Evolutionary conservation across 345 rosid genomes (phyloP), one percentile per base, ranked within the genome.

Genomic region (Fremontodendron californicum): DNA sequence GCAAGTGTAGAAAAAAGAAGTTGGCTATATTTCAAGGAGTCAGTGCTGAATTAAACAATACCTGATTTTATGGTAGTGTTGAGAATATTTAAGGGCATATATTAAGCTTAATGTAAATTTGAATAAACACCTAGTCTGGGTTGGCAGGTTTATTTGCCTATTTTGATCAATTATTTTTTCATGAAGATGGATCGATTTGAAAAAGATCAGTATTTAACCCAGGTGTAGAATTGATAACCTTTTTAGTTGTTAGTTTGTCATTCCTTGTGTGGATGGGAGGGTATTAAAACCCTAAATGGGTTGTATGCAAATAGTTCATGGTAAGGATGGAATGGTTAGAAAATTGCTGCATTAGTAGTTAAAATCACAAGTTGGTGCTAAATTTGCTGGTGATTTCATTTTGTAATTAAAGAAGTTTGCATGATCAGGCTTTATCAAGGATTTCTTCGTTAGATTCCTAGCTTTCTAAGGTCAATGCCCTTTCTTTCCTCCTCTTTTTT

Each of bases 231-330:
- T 72, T 52, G 9, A 16, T 72, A 48, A 31, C 25, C 63, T 13
- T 72, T 49, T 51, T 52, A n/a, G 7, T 69, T 45, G 57, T 74
- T 58, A 57, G 31, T 35, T 6, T 55, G n/a, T 13, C 23, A 1
- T 57, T 73, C 15, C 35, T 42, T 73, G 39, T 12, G 39, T 40
- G 64, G 42, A 55, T 73, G 27, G 75, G 63, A 73, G 21, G 54
- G 11, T 37, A 9, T 67, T 42, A 29, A 48, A 37, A 5, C 40
- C 75, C 27, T 51, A 35, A 35, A 37, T 8, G 13, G 43, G 65
- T 54, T 66, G 16, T 19, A 33, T 40, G 16, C 71, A 66, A 66
- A 18, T 49, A 49, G 61, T 8, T 73, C 35, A 40, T n/a, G 5
- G 23, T 8, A 71, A 35, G 23, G 77, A 40, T 23, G n/a, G 19